Percentiles rank a stretch among this genome's conserved stretches.
Evolutionary conservation across 306 rosid genomes (phyloP).

Genomic region (Gynostemma pentaphyllum): DNA sequence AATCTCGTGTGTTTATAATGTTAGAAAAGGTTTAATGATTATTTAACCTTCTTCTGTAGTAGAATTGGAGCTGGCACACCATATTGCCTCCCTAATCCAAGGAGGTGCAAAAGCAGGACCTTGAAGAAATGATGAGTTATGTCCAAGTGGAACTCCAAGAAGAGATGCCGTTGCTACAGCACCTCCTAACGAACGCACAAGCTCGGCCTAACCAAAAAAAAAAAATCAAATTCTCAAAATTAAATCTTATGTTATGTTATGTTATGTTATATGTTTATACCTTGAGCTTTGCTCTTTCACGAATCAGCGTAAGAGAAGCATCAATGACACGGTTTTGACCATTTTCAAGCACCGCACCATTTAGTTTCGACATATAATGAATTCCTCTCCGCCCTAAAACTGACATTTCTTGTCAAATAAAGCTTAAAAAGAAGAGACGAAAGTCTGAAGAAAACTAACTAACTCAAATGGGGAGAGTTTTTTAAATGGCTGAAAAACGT

Average conservation of each 20-base stretch:
- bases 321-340: constrained; percentile 82
- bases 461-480: neutral
- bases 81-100: constrained; percentile 87
- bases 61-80: constrained; percentile 95
- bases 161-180: constrained; percentile 65
- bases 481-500: neutral
- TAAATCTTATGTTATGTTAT: too few relatives aligned
- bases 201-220: too few relatives aligned
- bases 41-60: constrained; percentile 78
- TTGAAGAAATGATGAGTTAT: constrained; percentile 92
- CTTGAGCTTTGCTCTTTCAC: constrained; percentile 94
- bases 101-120: constrained; percentile 99
- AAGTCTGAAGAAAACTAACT: too few relatives aligned
- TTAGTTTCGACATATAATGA: constrained; percentile 40
- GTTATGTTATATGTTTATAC: too few relatives aligned
- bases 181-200: constrained; percentile 89
- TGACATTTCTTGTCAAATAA: constrained; percentile 39
- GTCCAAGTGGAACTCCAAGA: constrained; percentile 94
- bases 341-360: constrained; percentile 46
- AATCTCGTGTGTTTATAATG: too few relatives aligned
- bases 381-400: constrained; percentile 41
- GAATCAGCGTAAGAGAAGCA: constrained; percentile 92
- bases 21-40: too few relatives aligned
- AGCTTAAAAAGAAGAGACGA: neutral
- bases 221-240: too few relatives aligned